Evolutionary conservation across 1,284 basidiomycete species (phyloP).

Genomic region (Marasmius tenuissimus): DNA sequence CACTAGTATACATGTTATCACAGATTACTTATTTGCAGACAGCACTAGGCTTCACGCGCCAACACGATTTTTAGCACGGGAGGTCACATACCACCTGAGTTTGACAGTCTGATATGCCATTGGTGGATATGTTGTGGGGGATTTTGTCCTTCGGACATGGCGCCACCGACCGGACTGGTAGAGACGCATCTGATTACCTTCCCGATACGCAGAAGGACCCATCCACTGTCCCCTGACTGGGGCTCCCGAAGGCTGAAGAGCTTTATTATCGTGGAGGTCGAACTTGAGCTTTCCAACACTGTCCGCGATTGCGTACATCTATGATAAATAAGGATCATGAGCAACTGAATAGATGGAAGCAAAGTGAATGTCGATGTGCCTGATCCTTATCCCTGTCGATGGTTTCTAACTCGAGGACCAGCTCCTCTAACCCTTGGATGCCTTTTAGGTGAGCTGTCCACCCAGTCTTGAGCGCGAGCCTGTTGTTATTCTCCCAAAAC

Average conservation of each 20-base stretch:
- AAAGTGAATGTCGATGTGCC: neutral
- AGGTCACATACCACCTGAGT: neutral
- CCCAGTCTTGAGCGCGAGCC: neutral
- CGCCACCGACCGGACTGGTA: neutral
- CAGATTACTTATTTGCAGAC: no score
- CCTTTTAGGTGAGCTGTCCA: neutral
- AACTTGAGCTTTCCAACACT: neutral
- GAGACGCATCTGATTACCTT: neutral
- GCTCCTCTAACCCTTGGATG: neutral
- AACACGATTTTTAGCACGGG: no score
- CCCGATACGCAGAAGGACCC: slow-evolving; percentile 1
- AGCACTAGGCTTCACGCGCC: no score
- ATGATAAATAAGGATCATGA: neutral
- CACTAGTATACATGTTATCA: no score
- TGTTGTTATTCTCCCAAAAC: slow-evolving; percentile 14
- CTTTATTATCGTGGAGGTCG: neutral
- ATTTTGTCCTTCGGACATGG: neutral
- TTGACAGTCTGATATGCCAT: neutral
- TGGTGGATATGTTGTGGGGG: neutral
- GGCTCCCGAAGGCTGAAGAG: neutral
- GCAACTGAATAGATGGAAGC: neutral
- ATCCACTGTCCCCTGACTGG: slow-evolving; percentile 8
- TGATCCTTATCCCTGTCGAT: slow-evolving; percentile 12
- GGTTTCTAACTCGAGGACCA: slow-evolving; percentile 10
- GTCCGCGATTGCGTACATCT: slow-evolving; percentile 11